Base-by-base conservation (phyloP, 441 rosid species). In the Arabidopsis lyrata region DNA sequence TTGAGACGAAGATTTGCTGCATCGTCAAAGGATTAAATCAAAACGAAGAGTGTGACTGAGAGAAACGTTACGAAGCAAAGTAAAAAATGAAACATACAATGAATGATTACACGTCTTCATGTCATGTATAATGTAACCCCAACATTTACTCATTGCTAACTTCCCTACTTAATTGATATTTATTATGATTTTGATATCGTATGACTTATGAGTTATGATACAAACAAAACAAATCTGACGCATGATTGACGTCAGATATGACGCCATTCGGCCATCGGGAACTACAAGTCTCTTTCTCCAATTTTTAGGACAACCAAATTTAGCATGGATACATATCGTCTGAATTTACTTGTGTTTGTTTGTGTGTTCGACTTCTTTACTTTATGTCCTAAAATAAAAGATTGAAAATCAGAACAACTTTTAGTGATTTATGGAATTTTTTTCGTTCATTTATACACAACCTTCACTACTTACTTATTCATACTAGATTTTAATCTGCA, bases 71-170 rank as follows among this genome's bases (percentile, higher is more conserved):
- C 53, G 62, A 58, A 38, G 35, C 66, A 48, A 73, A 65, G 22
- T 38, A 16, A 3, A n/a, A 29, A 47, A 49, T 16, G 6, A 27
- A 48, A 50, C n/a, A 47, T 57, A 38, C 66, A 56, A 2, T 58
- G 62, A 49, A 49, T 59, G 57, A 50, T 61, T 56, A 74, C 66
- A 50, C 35, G 72, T 74, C 45, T 66, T 66, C 66, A 27, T 66
- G 42, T 65, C 39, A 54, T 54, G 39, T 42, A 29, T 29, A 32
- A 52, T 53, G 42, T 66, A 38, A 24, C 60, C 36, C 41, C 61
- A 39, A 29, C 72, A 38, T 38, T 66, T 38, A 36, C 38, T 39
- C 49, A 66, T 52, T 52, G 49, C 49, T 36, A 45, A 42, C n/a
- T 73, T 63, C 57, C 70, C 39, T 44, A 64, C 71, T 45, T 44